A percentile compares a stretch with the other conserved stretches of the same genome.
These are phyloP conservation scores for Leccinum pseudoinsigne DNA, from an alignment of 1,284 basidiomycete species.

Conservation along the genomic window DNA sequence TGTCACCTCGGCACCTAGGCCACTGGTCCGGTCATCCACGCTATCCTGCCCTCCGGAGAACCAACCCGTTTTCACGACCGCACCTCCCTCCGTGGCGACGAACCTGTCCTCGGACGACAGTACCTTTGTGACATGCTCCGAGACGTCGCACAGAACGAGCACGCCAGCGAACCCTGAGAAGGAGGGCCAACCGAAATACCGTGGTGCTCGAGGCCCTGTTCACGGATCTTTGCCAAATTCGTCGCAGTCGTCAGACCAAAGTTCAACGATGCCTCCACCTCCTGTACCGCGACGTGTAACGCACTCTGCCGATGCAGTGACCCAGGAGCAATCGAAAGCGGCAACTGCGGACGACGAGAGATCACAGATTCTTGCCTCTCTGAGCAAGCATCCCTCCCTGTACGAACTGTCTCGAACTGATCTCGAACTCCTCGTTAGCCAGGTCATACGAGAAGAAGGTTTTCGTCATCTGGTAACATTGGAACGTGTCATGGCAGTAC, in stretches of 20 bases:
- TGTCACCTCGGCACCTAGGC: constrained; percentile 5
- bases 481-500: constrained; percentile 2
- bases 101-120: constrained; percentile 31
- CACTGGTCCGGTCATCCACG: constrained; percentile 1
- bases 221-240: constrained; percentile 33
- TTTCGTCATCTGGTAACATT: constrained; percentile 47
- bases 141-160: constrained; percentile 19
- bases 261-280: constrained; percentile 30
- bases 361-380: constrained; percentile 35
- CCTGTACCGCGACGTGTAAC: constrained; percentile 17
- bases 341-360: constrained; percentile 11
- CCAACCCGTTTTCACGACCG: constrained; percentile 1
- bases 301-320: constrained; percentile 4
- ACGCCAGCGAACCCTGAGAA: constrained; percentile 5
- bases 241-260: constrained; percentile 33
- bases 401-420: constrained; percentile 46
- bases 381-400: constrained; percentile 43
- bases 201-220: constrained; percentile 7
- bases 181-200: background rate
- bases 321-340: constrained; percentile 6
- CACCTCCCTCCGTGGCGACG: constrained; percentile 13
- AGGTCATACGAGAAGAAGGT: constrained; percentile 58
- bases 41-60: constrained; percentile 1
- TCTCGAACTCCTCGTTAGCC: constrained; percentile 49
- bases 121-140: constrained; percentile 32